phyloP scores from a whole-genome alignment of 2,329 filamentous ascomycete genomes.

The Pseudogymnoascus verrucosus region DNA sequence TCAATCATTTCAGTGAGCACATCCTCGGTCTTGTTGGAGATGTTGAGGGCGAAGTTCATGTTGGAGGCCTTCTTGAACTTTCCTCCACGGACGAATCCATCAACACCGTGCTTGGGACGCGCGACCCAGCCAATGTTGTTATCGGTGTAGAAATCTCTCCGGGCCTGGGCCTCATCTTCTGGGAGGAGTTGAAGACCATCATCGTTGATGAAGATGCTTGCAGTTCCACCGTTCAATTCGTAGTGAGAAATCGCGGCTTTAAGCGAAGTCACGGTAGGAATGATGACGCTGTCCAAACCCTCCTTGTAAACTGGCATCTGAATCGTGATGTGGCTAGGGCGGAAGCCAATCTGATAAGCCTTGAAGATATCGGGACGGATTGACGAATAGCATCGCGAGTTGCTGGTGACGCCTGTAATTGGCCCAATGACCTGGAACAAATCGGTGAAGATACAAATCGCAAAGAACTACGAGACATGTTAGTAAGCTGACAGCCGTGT shows the following conservation, averaged over 20 bases:
- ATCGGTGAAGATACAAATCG: constrained; percentile 39
- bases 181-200: constrained; percentile 58
- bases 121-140: constrained; percentile 50
- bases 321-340: constrained; percentile 35
- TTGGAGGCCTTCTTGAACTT: constrained; percentile 71
- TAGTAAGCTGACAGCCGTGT: constrained; percentile 28
- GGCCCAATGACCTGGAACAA: constrained; percentile 43
- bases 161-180: constrained; percentile 38
- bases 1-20: constrained; percentile 33
- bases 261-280: constrained; percentile 46
- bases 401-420: constrained; percentile 35
- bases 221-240: constrained; percentile 55
- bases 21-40: constrained; percentile 55
- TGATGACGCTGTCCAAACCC: constrained; percentile 40
- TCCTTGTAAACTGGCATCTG: constrained; percentile 43
- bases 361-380: constrained; percentile 32
- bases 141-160: constrained; percentile 49
- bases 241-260: constrained; percentile 52
- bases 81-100: constrained; percentile 45
- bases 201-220: constrained; percentile 61
- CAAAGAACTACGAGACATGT: constrained; percentile 38
- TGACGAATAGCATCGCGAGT: constrained; percentile 39
- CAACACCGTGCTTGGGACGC: constrained; percentile 38
- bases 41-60: constrained; percentile 63
- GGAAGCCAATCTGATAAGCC: constrained; percentile 27